Percentiles rank a stretch among this genome's conserved stretches.
phyloP scores from a whole-genome alignment of 1,139 yeast species.

The Tardiomyces blankii region DNA sequence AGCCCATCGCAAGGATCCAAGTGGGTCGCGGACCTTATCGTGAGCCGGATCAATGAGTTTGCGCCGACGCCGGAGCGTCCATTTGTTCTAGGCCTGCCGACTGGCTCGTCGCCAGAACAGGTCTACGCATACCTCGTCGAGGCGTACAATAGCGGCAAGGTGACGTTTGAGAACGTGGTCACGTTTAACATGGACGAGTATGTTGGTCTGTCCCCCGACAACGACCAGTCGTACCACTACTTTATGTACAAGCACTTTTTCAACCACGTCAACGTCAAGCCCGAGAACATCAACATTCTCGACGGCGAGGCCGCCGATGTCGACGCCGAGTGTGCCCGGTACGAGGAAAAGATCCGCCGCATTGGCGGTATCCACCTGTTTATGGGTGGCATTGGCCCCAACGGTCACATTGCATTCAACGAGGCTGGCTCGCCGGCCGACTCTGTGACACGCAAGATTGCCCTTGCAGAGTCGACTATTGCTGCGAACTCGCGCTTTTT shows the following conservation, averaged over 20 bases:
- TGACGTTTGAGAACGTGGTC: constrained; percentile 44
- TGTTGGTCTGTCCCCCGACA: constrained; percentile 37
- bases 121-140: constrained; percentile 40
- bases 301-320: constrained; percentile 41
- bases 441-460: constrained; percentile 39
- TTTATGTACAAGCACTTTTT: constrained; percentile 51
- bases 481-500: constrained; percentile 49
- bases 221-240: constrained; percentile 48
- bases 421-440: constrained; percentile 44
- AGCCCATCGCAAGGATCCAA: constrained; percentile 32
- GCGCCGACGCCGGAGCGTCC: constrained; percentile 39
- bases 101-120: constrained; percentile 57
- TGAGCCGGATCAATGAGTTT: constrained; percentile 35
- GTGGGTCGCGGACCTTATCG: constrained; percentile 40
- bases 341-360: constrained; percentile 40
- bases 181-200: constrained; percentile 59
- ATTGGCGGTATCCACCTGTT: constrained; percentile 47
- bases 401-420: constrained; percentile 56
- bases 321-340: constrained; percentile 37
- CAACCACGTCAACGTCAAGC: constrained; percentile 47
- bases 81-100: constrained; percentile 51
- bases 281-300: constrained; percentile 44
- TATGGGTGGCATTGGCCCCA: constrained; percentile 54
- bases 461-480: constrained; percentile 42
- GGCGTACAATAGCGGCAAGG: constrained; percentile 35